These are phyloP conservation scores for Trichophyton mentagrophytes DNA, from an alignment of 2,329 filamentous ascomycete species.

Conservation along the genomic window DNA sequence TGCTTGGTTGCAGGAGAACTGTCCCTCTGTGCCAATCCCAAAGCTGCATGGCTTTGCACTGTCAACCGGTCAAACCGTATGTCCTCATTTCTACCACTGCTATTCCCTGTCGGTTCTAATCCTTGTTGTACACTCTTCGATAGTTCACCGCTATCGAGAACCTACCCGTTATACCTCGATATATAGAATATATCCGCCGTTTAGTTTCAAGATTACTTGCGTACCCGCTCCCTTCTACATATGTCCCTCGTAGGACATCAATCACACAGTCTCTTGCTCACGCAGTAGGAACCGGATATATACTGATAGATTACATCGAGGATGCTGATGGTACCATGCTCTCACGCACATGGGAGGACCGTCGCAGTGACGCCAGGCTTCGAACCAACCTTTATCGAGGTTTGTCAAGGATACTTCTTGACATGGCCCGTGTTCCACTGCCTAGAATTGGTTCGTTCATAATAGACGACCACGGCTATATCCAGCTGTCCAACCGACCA, in stretches of 20 bases:
- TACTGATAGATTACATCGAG: slow-evolving; percentile 17
- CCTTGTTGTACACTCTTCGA: background rate
- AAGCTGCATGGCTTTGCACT: slow-evolving; percentile 13
- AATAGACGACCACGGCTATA: slow-evolving; percentile 18
- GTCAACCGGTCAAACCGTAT: slow-evolving; percentile 1
- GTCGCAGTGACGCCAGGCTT: slow-evolving; percentile 8
- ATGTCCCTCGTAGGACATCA: background rate
- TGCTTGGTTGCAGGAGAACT: slow-evolving; percentile 3
- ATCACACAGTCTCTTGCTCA: background rate
- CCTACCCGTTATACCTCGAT: background rate
- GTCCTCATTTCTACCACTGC: background rate
- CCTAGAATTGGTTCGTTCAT: slow-evolving; percentile 25
- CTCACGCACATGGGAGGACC: slow-evolving; percentile 16
- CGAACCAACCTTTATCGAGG: too few species aligned
- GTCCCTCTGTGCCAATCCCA: slow-evolving; percentile 11
- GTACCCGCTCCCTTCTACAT: background rate
- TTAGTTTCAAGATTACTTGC: background rate
- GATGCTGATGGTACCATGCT: slow-evolving; percentile 15
- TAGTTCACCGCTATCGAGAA: slow-evolving; percentile 1
- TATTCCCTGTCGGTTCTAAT: too few species aligned
- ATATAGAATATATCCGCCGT: background rate
- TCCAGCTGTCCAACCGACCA: slow-evolving; percentile 18
- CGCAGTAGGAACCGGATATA: slow-evolving; percentile 3
- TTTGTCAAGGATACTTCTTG: slow-evolving; percentile 11
- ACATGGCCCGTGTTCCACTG: slow-evolving; percentile 15